Evolutionary conservation across 345 rosid species (phyloP).

Genomic region (Salix brachista): DNA sequence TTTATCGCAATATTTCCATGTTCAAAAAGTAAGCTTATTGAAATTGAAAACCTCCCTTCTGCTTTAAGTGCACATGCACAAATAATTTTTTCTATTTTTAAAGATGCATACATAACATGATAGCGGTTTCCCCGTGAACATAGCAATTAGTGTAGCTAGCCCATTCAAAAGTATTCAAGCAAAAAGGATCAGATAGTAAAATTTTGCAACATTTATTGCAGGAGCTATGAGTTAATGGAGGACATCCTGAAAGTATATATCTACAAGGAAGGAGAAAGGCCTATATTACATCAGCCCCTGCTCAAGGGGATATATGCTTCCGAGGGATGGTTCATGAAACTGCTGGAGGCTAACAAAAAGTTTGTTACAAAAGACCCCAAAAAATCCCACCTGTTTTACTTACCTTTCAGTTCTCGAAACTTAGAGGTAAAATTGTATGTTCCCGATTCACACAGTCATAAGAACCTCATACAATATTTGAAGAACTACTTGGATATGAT

Average conservation of each 20-base stretch:
- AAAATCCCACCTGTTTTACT: constrained; percentile 82
- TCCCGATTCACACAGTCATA: constrained; percentile 58
- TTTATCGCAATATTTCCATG: constrained; percentile 67
- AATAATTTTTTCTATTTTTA: background rate
- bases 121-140: background rate
- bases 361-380: constrained; percentile 56
- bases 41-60: background rate
- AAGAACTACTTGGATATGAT: constrained; percentile 59
- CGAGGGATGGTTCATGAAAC: constrained; percentile 98
- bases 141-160: background rate
- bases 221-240: constrained; percentile 98
- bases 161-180: background rate
- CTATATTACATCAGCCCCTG: constrained; percentile 63
- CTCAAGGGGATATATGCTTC: constrained; percentile 93
- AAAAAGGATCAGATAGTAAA: background rate
- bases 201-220: constrained; percentile 24
- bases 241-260: constrained; percentile 68
- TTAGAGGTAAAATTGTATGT: constrained; percentile 70
- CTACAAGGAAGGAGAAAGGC: constrained; percentile 80
- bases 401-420: constrained; percentile 86
- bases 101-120: background rate
- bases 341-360: constrained; percentile 55
- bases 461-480: constrained; percentile 56
- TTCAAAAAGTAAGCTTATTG: constrained; percentile 55
- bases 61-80: background rate